A percentile compares a stretch with the other conserved stretches of the same genome.
These are phyloP conservation scores for Periconia sp. DNA, from an alignment of 2,329 filamentous ascomycete species.

Conservation along the genomic window DNA sequence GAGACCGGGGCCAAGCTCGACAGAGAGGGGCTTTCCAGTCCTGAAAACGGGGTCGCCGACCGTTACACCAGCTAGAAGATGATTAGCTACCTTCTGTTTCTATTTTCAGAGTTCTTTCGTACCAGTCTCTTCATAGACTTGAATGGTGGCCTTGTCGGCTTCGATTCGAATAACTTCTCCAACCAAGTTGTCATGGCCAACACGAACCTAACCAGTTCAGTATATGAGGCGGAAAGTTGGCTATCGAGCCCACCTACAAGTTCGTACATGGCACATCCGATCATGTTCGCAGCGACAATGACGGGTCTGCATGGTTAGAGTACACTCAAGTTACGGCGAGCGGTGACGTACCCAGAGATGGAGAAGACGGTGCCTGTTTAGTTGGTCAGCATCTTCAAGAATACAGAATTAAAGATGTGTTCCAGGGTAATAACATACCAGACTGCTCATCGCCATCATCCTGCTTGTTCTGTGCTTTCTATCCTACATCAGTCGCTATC, in stretches of 20 bases:
- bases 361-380: constrained; percentile 65
- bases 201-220: constrained; percentile 67
- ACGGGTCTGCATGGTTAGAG: constrained; percentile 65
- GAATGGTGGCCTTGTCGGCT: constrained; percentile 91
- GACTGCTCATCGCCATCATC: constrained; percentile 56
- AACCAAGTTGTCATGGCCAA: constrained; percentile 87
- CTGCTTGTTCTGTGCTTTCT: constrained; percentile 39
- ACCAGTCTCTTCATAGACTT: constrained; percentile 99
- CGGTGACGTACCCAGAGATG: constrained; percentile 60
- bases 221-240: neutral
- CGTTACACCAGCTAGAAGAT: constrained; percentile 79
- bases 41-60: constrained; percentile 90
- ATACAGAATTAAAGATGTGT: no score
- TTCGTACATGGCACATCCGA: constrained; percentile 99
- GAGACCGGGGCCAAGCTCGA: constrained; percentile 93
- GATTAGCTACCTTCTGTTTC: neutral
- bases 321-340: constrained; percentile 7
- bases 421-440: constrained; percentile 46
- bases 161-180: constrained; percentile 99
- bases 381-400: constrained; percentile 14
- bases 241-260: constrained; percentile 64
- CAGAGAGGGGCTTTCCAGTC: constrained; percentile 93
- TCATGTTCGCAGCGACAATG: constrained; percentile 97
- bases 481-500: constrained; percentile 28
- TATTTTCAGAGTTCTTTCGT: constrained; percentile 31